Percentiles rank a stretch among this genome's conserved stretches.
Evolutionary conservation across 2,329 filamentous ascomycete species (phyloP).

Genomic region (Thelonectria olida): DNA sequence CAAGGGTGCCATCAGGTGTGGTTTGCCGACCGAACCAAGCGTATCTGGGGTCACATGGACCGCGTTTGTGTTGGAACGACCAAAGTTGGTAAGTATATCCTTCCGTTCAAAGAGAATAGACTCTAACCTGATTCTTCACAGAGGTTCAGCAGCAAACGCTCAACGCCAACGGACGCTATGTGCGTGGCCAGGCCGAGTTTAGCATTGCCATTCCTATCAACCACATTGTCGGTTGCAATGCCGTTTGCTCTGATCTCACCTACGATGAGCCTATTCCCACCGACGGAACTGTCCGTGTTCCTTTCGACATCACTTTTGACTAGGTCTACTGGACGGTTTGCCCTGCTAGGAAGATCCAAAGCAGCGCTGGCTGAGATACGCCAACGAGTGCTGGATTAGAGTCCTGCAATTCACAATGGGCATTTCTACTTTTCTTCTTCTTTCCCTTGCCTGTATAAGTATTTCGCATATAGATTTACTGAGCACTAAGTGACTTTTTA

Average conservation of each 20-base stretch:
- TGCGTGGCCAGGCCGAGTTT: conserved; percentile 23
- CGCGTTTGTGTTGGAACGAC: conserved; percentile 21
- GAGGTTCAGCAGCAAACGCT: conserved; percentile 23
- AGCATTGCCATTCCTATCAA: conserved; percentile 24
- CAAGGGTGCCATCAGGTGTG: conserved; percentile 15
- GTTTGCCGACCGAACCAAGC: conserved; percentile 17
- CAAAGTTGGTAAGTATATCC: neutral
- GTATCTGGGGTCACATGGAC: conserved; percentile 19
- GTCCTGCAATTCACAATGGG: too few species aligned
- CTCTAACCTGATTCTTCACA: neutral
- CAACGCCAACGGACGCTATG: conserved; percentile 18
- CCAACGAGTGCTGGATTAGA: too few species aligned
- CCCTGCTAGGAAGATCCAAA: too few species aligned
- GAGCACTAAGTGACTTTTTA: too few species aligned
- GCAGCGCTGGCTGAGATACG: too few species aligned
- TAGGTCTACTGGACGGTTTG: too few species aligned
- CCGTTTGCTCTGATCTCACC: conserved; percentile 9
- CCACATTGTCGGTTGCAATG: conserved; percentile 22
- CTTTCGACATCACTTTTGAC: conserved; percentile 6
- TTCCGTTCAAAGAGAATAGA: too few species aligned
- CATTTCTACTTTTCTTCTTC: too few species aligned
- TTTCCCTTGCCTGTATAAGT: too few species aligned
- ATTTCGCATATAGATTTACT: too few species aligned
- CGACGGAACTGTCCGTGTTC: conserved; percentile 1
- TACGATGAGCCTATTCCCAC: conserved; percentile 17